Base-by-base conservation (phyloP, 2,329 filamentous ascomycete species). In the Colletotrichum tropicale region DNA sequence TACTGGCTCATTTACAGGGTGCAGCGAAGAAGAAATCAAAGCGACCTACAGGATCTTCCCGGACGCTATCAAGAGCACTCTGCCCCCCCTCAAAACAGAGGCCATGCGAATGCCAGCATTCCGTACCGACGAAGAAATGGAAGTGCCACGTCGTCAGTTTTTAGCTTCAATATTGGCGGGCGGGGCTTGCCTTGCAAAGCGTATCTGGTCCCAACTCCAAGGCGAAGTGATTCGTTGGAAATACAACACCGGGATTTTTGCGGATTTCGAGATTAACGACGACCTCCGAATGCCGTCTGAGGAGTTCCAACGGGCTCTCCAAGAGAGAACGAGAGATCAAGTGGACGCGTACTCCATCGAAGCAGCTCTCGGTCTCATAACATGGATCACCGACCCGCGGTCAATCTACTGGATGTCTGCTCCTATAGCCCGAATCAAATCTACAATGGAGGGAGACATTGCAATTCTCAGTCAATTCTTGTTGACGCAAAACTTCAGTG, bases 301-400 rank as follows among this genome's bases (percentile, higher is more conserved):
- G 2, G 13, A 28, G 5, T 43, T 64, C 4, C 56, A 16, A 12
- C 8, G 21, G 13, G 21, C 15, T 62, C 12, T 6, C 3, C 9
- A 15, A 9, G 18, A 24, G 16, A 30, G 2, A 5, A 0, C 10
- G 7, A 28, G 18, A 16, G n/a, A 12, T 9, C 15, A 15, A 10
- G 15, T 16, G 8, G 15, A 48, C 9, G 10, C 5, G 5, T 15
- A 52, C 8, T 4, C 64, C 3, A 13, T 9, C 12, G 64, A 68
- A 18, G 30, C 18, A 12, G 65, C 56, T 10, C 38, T 32, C 6
- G 55, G 32, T 3, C 52, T 69, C 3, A 16, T 69, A 21, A 73
- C 70, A n/a, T 69, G 70, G 70, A 52, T 73, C 13, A 73, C 70
- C 6, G 65, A 69, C 38, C 65, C 70, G 15, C 28, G 70, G 18